Evolutionary conservation across 148 eudicot species (phyloP), one percentile per base, ranked within the genome.

Genomic region (Gaultheria prostrata): DNA sequence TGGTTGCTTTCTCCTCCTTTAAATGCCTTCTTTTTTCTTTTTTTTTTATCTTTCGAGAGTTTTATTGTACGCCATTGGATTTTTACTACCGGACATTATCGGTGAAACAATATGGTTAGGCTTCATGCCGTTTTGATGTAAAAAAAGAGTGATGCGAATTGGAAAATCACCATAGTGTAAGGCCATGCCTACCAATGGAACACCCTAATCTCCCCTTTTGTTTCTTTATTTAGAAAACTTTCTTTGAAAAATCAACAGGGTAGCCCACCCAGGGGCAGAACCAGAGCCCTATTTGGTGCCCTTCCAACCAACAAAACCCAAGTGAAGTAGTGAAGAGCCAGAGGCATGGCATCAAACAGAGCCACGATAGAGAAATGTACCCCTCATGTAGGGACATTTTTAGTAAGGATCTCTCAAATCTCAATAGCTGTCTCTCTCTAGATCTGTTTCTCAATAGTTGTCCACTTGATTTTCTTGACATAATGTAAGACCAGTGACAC

Each of bases 231-330:
- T 14, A 67, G 28, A 13, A 35, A 67, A 2, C 10, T 28, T 28
- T 67, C 18, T 30, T 67, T 67, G 9, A 13, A 13, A 28, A 28
- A 67, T 67, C 39, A 67, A 24, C 72, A 12, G 24, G 72, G 18
- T 67, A 67, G 72, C 72, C 72, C 72, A 67, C 28, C 35, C 72
- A 67, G 35, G 72, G 35, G 7, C 72, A 67, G 72, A 35, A 13
- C 35, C 2, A 1, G 18, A 67, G 28, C 72, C 35, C 72, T 13
- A 14, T 13, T 30, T 67, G 72, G 72, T 30, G 39, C 72, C 72
- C 72, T 67, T 67, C 72, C 35, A 67, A 67, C 72, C 72, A 67
- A 30, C 35, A 67, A 67, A 28, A 13, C 72, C 72, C 71, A 65
- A 28, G 32, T 65, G 71, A 26, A 26, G 71, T 3, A 5, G 35